Evolutionary conservation across 441 rosid genomes (phyloP).

Genomic region (Cnidoscolus chayamansa): DNA sequence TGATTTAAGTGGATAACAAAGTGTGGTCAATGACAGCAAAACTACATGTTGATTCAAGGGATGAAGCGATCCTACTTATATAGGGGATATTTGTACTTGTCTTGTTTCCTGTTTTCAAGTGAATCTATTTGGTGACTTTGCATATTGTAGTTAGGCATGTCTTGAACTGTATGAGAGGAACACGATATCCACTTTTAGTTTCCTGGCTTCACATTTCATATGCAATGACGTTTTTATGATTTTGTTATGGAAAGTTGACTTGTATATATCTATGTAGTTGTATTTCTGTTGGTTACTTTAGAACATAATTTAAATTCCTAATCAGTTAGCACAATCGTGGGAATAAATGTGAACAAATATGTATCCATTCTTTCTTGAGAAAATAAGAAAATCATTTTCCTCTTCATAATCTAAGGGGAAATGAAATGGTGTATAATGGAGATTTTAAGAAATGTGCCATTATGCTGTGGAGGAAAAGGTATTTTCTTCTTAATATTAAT

Average conservation of each 20-base stretch:
- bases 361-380: too few relatives aligned
- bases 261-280: too few relatives aligned
- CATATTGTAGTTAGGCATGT: not conserved
- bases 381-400: too few relatives aligned
- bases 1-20: not conserved
- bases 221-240: not conserved
- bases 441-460: not conserved
- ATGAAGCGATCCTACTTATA: not conserved
- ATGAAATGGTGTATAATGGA: constrained; percentile 7
- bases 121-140: not conserved
- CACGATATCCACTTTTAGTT: not conserved
- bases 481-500: constrained; percentile 5
- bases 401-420: not conserved
- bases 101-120: not conserved
- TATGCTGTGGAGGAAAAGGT: constrained; percentile 4
- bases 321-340: too few relatives aligned
- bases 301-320: too few relatives aligned
- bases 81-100: not conserved
- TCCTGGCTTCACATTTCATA: constrained; percentile 2
- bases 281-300: too few relatives aligned
- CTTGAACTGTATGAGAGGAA: not conserved
- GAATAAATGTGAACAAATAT: too few relatives aligned
- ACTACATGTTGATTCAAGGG: not conserved
- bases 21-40: not conserved
- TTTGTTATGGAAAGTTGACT: not conserved